Evolutionary conservation across 768 basidiomycete species (phyloP).

Genomic region (Auricularia sp.): DNA sequence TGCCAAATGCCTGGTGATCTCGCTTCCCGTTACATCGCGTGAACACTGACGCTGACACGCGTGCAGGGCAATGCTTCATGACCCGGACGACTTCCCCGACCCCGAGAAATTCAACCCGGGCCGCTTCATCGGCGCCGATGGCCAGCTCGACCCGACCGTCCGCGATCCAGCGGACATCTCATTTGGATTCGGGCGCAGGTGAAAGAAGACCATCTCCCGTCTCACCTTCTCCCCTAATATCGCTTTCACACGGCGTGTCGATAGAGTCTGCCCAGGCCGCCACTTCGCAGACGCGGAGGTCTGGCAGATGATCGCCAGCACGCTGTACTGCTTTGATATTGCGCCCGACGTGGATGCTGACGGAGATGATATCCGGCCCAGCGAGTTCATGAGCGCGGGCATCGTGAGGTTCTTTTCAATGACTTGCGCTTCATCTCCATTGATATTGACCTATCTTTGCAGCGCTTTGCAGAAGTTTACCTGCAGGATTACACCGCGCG

Average conservation of each 20-base stretch:
- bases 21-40: too few relatives aligned
- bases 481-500: too few relatives aligned
- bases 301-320: conserved; percentile 9
- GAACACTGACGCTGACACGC: too few relatives aligned
- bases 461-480: too few relatives aligned
- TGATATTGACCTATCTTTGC: too few relatives aligned
- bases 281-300: conserved; percentile 8
- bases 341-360: not conserved
- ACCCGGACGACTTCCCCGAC: conserved; percentile 37
- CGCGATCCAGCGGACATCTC: not conserved
- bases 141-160: not conserved
- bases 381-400: not conserved
- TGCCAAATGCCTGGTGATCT: not conserved
- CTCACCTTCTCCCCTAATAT: not conserved
- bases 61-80: conserved; percentile 27
- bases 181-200: not conserved
- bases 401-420: not conserved
- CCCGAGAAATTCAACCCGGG: conserved; percentile 43
- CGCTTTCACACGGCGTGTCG: too few relatives aligned
- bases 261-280: conserved; percentile 12
- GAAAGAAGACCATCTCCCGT: not conserved
- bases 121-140: conserved; percentile 28
- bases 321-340: conserved; percentile 13
- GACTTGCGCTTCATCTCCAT: too few relatives aligned
- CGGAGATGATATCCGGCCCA: not conserved